phyloP scores from a whole-genome alignment of 257 asterid genomes.

The Penstemon davidsonii region DNA sequence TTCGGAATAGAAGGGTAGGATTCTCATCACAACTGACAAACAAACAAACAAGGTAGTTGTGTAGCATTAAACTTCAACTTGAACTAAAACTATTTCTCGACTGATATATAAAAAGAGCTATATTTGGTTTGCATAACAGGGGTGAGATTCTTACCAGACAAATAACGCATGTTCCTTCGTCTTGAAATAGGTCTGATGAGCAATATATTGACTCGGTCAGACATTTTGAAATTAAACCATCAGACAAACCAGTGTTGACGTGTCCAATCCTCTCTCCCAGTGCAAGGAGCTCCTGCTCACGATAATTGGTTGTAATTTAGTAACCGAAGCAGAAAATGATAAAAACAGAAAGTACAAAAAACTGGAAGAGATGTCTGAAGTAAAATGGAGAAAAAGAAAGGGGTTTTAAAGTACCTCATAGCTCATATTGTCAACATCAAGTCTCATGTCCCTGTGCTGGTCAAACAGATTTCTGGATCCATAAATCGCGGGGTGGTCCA shows the following conservation, averaged over 20 bases:
- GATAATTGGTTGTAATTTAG: constrained; percentile 18
- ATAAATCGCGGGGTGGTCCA: constrained; percentile 43
- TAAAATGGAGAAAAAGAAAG: not conserved
- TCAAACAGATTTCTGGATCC: constrained; percentile 60
- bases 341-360: not conserved
- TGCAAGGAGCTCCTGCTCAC: constrained; percentile 74
- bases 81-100: not conserved
- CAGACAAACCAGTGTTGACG: constrained; percentile 77
- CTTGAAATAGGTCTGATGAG: constrained; percentile 53
- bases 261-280: constrained; percentile 82
- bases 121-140: not conserved
- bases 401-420: constrained; percentile 56
- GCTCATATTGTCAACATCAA: constrained; percentile 77
- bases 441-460: constrained; percentile 79
- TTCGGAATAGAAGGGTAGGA: not conserved
- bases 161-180: constrained; percentile 60
- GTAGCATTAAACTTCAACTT: too few relatives aligned
- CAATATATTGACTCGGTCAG: constrained; percentile 53
- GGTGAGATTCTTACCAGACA: constrained; percentile 60
- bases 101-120: not conserved
- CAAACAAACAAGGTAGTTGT: too few relatives aligned
- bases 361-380: not conserved
- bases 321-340: not conserved
- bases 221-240: constrained; percentile 50
- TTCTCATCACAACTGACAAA: too few relatives aligned